Conservation (phyloP, 108 stramenopile genomes). For the Cyclotella sp. region DNA sequence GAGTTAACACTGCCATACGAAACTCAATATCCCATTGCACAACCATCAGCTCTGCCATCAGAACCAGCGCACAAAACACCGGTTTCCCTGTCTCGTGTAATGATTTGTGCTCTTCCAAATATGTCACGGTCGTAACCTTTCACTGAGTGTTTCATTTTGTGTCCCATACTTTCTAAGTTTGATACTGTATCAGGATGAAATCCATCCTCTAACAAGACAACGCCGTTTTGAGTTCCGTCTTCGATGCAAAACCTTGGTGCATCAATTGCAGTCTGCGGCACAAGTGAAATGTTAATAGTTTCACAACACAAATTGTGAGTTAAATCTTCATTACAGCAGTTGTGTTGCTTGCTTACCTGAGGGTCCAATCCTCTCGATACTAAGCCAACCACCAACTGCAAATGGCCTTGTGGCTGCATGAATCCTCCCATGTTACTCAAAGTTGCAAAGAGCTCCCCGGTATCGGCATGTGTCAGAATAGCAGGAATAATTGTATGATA, state of each 20-base stretch:
- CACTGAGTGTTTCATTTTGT: conserved; percentile 59
- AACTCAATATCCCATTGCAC: conserved; percentile 89
- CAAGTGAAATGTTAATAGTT: background rate
- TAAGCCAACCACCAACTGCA: conserved; percentile 89
- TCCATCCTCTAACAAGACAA: conserved; percentile 78
- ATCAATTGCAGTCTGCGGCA: conserved; percentile 85
- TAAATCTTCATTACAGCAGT: background rate
- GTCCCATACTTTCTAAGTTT: conserved; percentile 73
- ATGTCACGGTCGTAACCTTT: conserved; percentile 70
- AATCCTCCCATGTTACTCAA: conserved; percentile 96
- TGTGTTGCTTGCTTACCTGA: conserved; percentile 45
- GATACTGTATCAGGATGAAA: conserved; percentile 56
- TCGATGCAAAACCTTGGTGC: conserved; percentile 93
- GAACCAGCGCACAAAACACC: conserved; percentile 93
- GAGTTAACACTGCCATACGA: too few species aligned
- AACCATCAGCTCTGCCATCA: conserved; percentile 95
- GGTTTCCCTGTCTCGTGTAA: conserved; percentile 57
- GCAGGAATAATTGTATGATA: conserved; percentile 99
- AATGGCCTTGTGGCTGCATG: conserved; percentile 98
- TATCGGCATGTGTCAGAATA: conserved; percentile 83
- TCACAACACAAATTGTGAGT: background rate
- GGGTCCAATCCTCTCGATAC: conserved; percentile 81
- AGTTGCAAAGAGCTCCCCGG: conserved; percentile 86
- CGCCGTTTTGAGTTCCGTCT: conserved; percentile 80
- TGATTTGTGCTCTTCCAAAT: conserved; percentile 96